Conservation (phyloP, 371 early-diverging fungal genomes). For the Saksenaea vasiformis region DNA sequence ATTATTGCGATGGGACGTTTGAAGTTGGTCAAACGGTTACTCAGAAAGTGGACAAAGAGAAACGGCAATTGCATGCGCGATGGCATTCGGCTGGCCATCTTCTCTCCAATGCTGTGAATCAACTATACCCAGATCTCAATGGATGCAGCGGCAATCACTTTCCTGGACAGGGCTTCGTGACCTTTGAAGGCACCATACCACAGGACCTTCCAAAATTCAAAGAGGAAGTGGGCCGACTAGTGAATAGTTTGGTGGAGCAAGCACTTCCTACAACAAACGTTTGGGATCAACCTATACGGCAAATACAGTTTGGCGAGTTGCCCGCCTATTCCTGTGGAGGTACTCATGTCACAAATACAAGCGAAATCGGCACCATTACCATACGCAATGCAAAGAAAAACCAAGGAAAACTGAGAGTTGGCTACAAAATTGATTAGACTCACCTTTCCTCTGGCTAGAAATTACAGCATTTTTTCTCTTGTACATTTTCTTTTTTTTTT, state of each 20-base stretch:
- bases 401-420: background rate
- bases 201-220: conserved; percentile 1
- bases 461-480: no score
- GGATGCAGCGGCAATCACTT: background rate
- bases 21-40: background rate
- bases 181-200: background rate
- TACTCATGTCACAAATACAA: background rate
- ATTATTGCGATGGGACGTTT: background rate
- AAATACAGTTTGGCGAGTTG: background rate
- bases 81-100: conserved; percentile 3
- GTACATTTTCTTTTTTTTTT: no score
- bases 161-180: background rate
- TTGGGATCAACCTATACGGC: background rate
- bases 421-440: background rate
- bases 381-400: conserved; percentile 1
- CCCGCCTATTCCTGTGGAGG: background rate
- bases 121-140: background rate
- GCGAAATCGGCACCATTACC: background rate
- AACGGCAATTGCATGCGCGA: background rate
- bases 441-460: no score
- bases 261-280: background rate
- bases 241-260: background rate
- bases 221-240: background rate
- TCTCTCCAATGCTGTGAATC: background rate
- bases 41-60: background rate